Conservation (phyloP, 2,329 filamentous ascomycete genomes). For the Capronia americana region DNA sequence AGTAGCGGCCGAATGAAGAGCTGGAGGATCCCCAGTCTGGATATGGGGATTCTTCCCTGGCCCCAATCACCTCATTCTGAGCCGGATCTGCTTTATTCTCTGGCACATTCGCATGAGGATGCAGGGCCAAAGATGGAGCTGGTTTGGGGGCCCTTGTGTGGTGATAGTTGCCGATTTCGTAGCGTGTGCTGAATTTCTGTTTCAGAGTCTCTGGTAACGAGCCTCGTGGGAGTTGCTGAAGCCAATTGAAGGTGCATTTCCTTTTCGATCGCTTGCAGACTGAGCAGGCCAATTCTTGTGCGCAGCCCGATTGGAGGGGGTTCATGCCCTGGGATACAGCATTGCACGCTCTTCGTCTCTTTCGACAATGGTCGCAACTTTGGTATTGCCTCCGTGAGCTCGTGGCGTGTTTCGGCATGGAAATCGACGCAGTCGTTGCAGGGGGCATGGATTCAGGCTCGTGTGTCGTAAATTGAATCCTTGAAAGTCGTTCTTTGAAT, state of each 20-base stretch:
- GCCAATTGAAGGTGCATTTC: constrained; percentile 53
- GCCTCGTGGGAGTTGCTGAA: constrained; percentile 39
- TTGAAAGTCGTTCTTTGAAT: too few species aligned
- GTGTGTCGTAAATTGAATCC: too few species aligned
- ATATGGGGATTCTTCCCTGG: too few species aligned
- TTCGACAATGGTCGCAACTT: constrained; percentile 23
- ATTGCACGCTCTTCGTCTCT: constrained; percentile 23
- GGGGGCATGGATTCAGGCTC: too few species aligned
- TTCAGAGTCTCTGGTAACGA: constrained; percentile 22
- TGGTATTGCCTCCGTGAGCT: constrained; percentile 23
- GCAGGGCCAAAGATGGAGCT: too few species aligned
- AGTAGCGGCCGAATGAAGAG: too few species aligned
- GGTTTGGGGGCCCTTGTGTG: not conserved
- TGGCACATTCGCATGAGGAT: too few species aligned
- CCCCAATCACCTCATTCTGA: too few species aligned
- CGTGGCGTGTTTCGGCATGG: not conserved
- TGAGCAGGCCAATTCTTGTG: constrained; percentile 21
- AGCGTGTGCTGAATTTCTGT: constrained; percentile 24
- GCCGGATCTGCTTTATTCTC: too few species aligned
- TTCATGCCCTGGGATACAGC: constrained; percentile 20
- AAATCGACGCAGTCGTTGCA: too few species aligned
- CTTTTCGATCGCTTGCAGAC: constrained; percentile 44
- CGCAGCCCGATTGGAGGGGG: constrained; percentile 16
- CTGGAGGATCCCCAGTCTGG: too few species aligned
- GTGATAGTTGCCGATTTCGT: constrained; percentile 11